These are phyloP conservation scores for Fusarium sp. DNA, from an alignment of 2,329 filamentous ascomycete genomes.

Conservation along the genomic window DNA sequence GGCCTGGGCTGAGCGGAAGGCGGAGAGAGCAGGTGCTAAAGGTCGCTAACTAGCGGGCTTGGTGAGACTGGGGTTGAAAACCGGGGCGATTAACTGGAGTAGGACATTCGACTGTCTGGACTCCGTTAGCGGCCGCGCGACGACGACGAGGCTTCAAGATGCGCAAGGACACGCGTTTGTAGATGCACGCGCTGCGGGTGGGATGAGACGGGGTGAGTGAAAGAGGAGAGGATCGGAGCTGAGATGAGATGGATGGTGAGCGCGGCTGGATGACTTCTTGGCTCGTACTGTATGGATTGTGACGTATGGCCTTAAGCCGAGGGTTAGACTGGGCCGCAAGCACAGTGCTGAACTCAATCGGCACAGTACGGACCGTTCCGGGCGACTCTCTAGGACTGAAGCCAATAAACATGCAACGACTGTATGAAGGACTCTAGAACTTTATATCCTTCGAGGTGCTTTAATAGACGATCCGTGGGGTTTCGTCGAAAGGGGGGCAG, in stretches of 20 bases:
- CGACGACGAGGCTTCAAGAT: neutral
- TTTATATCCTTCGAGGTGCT: neutral
- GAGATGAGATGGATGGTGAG: slow-evolving; percentile 7
- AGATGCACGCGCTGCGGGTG: neutral
- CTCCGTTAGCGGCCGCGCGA: slow-evolving; percentile 14
- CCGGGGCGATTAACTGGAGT: slow-evolving; percentile 23
- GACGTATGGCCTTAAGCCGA: neutral
- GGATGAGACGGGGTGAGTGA: neutral
- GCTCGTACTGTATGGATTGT: slow-evolving; percentile 5
- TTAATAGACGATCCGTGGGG: neutral
- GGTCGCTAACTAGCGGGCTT: slow-evolving; percentile 22
- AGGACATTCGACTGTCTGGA: slow-evolving; percentile 1
- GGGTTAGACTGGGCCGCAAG: neutral
- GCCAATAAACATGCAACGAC: neutral
- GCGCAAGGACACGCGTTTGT: neutral
- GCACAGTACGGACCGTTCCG: slow-evolving; percentile 20
- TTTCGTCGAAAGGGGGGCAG: neutral
- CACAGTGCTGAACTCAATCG: neutral
- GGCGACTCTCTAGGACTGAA: neutral
- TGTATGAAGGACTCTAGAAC: neutral
- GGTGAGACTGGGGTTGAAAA: slow-evolving; percentile 38
- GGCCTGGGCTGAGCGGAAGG: slow-evolving; percentile 22
- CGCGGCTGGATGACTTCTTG: neutral
- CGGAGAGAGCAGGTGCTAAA: slow-evolving; percentile 25
- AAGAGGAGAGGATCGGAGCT: slow-evolving; percentile 9